Base-by-base conservation (phyloP, 805 yeast species). In the Candida lessepsii region DNA sequence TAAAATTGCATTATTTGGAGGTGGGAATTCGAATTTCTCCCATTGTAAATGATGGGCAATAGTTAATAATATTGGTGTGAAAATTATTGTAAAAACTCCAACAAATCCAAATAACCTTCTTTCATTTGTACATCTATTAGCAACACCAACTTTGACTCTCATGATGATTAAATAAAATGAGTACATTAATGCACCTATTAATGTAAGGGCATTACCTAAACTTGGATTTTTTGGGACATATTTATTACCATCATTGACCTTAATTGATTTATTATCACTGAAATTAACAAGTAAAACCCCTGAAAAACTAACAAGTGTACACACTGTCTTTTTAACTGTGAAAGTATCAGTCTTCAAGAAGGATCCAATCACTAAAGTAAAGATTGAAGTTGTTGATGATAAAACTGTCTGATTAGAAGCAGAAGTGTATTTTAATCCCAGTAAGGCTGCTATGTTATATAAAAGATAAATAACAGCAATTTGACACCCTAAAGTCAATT, bases 321-420 rank as follows among this genome's bases (percentile, higher is more conserved):
- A 71, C 2, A 65, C 35, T 2, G 70, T 35, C 46, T 76, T 76
- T 31, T 64, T 60, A 10, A 57, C 4, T 11, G 75, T 55, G 44
- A 76, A 63, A 5, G 50, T 49, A 40, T 76, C 82, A 14, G 72
- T 68, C 18, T 61, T 60, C 15, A 65, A 51, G 8, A 58, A 15
- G 2, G 56, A 61, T 1, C 81, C 78, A 15, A 75, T 54, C 11
- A 74, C 46, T 25, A 76, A 56, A 0, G 80, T 73, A 51, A 74
- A 76, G 3, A 75, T 61, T 10, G 80, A 71, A 3, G 80, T 67
- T 1, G 78, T 69, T 2, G 80, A 70, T 5, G 78, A 67, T 13
- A 76, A 51, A 8, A 76, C 71, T 0, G 80, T 71, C 47, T 69
- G 76, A 48, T 74, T 75, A 15, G 80, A 70, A 0, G 80, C 78